Conservation (phyloP, 345 rosid species). For the Passiflora organensis region DNA sequence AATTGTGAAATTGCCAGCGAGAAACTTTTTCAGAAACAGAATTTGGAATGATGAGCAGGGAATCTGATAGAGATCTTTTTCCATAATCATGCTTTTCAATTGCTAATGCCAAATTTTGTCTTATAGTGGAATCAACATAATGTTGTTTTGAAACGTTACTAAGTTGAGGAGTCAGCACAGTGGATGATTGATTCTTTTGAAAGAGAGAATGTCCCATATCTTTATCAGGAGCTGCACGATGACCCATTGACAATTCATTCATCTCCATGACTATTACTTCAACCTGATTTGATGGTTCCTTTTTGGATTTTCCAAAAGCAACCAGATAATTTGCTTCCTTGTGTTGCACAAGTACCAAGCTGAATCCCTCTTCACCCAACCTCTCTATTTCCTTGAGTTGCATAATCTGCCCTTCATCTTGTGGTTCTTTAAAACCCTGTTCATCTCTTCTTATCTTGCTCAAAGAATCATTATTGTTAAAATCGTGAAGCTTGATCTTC, state of each 20-base stretch:
- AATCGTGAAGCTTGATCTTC: no score
- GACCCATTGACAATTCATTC: constrained; percentile 51
- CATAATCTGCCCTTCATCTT: no score
- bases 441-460: no score
- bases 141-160: constrained; percentile 55
- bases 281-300: constrained; percentile 92
- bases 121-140: constrained; percentile 46
- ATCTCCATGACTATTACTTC: constrained; percentile 71
- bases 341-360: constrained; percentile 79
- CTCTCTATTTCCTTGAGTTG: no score
- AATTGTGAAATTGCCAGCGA: constrained; percentile 71
- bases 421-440: no score
- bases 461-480: no score
- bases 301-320: constrained; percentile 83
- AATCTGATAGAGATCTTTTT: constrained; percentile 82
- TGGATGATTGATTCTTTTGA: constrained; percentile 47
- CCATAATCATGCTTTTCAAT: constrained; percentile 88
- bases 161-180: constrained; percentile 41
- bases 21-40: constrained; percentile 68
- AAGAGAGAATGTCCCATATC: constrained; percentile 19
- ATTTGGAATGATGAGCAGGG: constrained; percentile 44
- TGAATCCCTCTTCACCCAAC: no score
- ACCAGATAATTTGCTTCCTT: constrained; percentile 88
- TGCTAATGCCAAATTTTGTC: constrained; percentile 69
- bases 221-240: constrained; percentile 41